Base-by-base conservation (phyloP, 371 early-diverging fungal genomes). In the Apophysomyces elegans region DNA sequence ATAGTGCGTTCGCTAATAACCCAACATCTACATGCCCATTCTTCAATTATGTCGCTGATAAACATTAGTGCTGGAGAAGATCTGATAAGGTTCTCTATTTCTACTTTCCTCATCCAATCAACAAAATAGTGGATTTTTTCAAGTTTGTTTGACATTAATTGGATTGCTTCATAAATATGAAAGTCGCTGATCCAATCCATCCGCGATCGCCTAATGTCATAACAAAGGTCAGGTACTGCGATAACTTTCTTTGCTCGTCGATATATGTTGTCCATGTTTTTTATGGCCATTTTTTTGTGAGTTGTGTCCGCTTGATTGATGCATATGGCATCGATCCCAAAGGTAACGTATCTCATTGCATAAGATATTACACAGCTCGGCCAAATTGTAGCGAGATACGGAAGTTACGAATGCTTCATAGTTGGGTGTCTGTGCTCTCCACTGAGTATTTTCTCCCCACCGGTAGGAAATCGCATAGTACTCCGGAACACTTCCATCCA, bases 381-480 rank as follows among this genome's bases (percentile, higher is more conserved):
- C 1, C 8, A 50, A 26, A 21, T 50, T 50, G n/a, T 9, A 2
- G 5, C 21, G n/a, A 5, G 54, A 50, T 7, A 50, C 4, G 7
- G 54, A 50, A 18, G n/a, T n/a, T 1, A 50, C 54, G 4, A 18
- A n/a, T 21, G 54, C 54, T 11, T 7, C 21, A 21, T 50, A 50
- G n/a, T 16, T 5, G 9, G n/a, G n/a, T 16, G 54, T 50, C 16
- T 50, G 9, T 5, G 16, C 21, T 21, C 21, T 21, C 54, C 54
- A 50, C 21, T 21, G 9, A n/a, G 3, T 3, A 18, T 18, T 4
- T 5, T 50, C 18, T n/a, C 54, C 35, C 54, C 54, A 50, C 1
- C 54, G 32, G 21, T 50, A 50, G 4, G 54, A 50, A 21, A 50
- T 50, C 18, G 54, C 54, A 21, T 21, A 50, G 21, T 50, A 50